These are phyloP conservation scores for Fallopia convolvulus DNA, from an alignment of 148 eudicot species.

Conservation along the genomic window DNA sequence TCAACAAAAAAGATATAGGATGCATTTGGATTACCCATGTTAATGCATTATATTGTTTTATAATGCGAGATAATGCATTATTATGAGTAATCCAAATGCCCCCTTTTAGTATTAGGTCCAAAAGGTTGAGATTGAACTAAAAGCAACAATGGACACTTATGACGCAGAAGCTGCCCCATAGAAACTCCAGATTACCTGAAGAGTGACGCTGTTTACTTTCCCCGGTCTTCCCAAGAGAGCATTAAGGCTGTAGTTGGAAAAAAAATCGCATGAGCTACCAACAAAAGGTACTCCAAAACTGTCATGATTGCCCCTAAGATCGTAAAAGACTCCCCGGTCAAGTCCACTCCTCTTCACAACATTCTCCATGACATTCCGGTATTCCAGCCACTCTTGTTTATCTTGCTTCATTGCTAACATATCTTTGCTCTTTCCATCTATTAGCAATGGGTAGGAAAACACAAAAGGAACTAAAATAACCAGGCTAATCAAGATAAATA, in stretches of 20 bases:
- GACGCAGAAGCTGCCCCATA: background rate
- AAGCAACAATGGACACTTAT: background rate
- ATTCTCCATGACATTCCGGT: slow-evolving; percentile 58
- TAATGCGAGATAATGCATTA: too few relatives aligned
- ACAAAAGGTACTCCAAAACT: slow-evolving; percentile 67
- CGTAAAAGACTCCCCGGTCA: slow-evolving; percentile 57
- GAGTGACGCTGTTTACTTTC: slow-evolving; percentile 64
- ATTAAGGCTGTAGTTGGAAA: slow-evolving; percentile 75
- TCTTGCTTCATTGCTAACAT: slow-evolving; percentile 74
- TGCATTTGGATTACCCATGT: too few relatives aligned
- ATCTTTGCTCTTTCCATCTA: slow-evolving; percentile 97
- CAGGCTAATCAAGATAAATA: background rate
- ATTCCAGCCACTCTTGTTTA: slow-evolving; percentile 83
- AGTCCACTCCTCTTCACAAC: slow-evolving; percentile 74
- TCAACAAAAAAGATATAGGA: background rate
- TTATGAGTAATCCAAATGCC: too few relatives aligned
- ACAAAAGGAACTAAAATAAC: background rate
- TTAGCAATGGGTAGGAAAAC: background rate
- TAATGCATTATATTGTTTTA: too few relatives aligned
- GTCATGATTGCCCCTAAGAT: slow-evolving; percentile 95
- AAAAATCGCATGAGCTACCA: slow-evolving; percentile 64
- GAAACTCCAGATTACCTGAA: slow-evolving; percentile 37
- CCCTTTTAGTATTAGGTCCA: background rate
- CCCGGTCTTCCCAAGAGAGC: slow-evolving; percentile 54
- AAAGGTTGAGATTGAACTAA: background rate